These are phyloP conservation scores for Pseudoscleropodium purum DNA, from an alignment of 225 moss, liverwort and hornwort species.

Conservation along the genomic window DNA sequence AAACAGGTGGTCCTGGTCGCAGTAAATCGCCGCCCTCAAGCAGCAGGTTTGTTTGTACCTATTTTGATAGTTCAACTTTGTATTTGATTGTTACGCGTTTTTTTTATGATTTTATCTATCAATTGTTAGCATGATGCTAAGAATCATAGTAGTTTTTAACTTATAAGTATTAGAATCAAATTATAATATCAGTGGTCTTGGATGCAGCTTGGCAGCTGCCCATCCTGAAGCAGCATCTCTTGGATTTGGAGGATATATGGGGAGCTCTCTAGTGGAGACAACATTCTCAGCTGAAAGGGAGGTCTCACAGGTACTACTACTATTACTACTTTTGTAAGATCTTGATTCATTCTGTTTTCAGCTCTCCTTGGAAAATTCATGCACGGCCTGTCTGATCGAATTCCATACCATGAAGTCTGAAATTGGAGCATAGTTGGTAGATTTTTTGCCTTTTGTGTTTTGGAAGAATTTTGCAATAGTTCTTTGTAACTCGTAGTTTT, in stretches of 20 bases:
- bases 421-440: background rate
- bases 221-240: conserved; percentile 45
- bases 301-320: conserved; percentile 27
- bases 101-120: background rate
- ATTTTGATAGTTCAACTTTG: background rate
- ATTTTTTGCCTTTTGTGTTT: background rate
- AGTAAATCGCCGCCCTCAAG: conserved; percentile 62
- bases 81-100: background rate
- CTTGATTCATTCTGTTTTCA: background rate
- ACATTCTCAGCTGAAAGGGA: conserved; percentile 35
- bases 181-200: background rate
- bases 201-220: conserved; percentile 60
- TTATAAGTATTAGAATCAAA: background rate
- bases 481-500: background rate
- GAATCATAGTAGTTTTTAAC: background rate
- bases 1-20: conserved; percentile 53
- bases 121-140: background rate
- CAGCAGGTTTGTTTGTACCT: conserved; percentile 50
- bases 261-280: conserved; percentile 45
- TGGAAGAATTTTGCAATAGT: background rate
- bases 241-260: conserved; percentile 81
- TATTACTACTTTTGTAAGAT: background rate
- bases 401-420: background rate
- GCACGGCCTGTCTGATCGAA: background rate
- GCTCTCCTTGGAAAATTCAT: background rate